phyloP scores from a whole-genome alignment of 306 rosid species.

The Cucumis cinereus region DNA sequence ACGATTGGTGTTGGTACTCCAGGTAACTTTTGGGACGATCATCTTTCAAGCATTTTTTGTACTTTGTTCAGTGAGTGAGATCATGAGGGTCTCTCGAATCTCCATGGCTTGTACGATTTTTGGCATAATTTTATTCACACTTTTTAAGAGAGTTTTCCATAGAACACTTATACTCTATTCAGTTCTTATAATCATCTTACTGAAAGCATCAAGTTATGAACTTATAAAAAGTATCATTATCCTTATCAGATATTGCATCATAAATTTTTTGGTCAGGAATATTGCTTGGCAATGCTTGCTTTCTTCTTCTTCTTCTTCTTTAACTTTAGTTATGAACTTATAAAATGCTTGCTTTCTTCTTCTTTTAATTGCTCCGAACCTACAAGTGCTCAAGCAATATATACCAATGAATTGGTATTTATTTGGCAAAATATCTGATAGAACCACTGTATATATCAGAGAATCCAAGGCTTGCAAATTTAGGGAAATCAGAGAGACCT shows the following conservation, averaged over 20 bases:
- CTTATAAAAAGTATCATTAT: neutral
- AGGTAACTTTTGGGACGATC: constrained; percentile 34
- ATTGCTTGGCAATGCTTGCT: neutral
- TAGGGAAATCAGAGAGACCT: neutral
- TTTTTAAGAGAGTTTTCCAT: neutral
- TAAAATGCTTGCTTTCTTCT: no score
- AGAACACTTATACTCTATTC: neutral
- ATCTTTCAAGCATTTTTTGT: no score
- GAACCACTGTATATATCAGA: neutral
- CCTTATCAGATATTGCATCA: neutral
- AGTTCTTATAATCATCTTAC: neutral
- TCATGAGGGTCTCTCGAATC: no score
- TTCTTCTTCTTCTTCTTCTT: neutral
- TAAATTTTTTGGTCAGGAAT: neutral
- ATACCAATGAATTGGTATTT: neutral
- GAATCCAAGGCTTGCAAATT: neutral
- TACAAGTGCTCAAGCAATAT: neutral
- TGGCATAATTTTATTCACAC: no score
- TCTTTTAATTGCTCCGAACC: neutral
- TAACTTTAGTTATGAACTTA: neutral
- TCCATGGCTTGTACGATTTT: no score
- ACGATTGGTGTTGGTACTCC: constrained; percentile 96
- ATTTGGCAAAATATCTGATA: neutral
- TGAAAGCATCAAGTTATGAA: neutral
- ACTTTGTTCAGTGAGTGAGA: no score